Evolutionary conservation across 371 early-diverging fungal genomes (phyloP).

Genomic region (Mucor piriformis): DNA sequence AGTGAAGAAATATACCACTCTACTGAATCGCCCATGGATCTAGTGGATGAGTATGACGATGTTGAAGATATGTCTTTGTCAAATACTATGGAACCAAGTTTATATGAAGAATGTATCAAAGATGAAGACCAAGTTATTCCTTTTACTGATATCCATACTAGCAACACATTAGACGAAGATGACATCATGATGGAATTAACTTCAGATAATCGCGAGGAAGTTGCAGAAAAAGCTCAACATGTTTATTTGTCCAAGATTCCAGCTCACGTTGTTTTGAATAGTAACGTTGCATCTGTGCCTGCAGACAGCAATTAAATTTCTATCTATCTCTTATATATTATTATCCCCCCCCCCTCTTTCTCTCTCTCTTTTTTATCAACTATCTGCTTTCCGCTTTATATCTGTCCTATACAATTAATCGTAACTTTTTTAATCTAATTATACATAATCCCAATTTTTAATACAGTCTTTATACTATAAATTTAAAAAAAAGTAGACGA

Average conservation of each 20-base stretch:
- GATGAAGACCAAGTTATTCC: slow-evolving; percentile 1
- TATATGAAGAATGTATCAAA: not conserved
- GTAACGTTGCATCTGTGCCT: not conserved
- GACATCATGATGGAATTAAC: not conserved
- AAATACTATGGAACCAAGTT: not conserved
- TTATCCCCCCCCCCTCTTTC: not conserved
- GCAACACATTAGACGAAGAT: not conserved
- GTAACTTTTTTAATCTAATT: not conserved
- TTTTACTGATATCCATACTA: not conserved
- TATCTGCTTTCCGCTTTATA: not conserved
- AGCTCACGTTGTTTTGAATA: slow-evolving; percentile 2
- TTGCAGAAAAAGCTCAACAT: slow-evolving; percentile 8
- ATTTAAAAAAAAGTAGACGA: no score
- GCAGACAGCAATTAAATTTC: not conserved
- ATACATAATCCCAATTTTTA: no score
- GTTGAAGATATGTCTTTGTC: not conserved
- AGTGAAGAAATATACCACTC: not conserved
- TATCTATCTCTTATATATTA: not conserved
- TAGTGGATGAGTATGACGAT: slow-evolving; percentile 8
- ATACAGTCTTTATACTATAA: no score
- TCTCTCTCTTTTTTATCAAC: not conserved
- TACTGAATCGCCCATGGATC: slow-evolving; percentile 14
- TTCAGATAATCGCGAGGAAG: not conserved
- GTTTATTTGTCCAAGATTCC: slow-evolving; percentile 10
- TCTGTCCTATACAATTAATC: not conserved